Percentiles rank a stretch among this genome's conserved stretches.
Evolutionary conservation across 75 land plant genomes (phyloP).

Genomic region (Selaginella moellendorffii): DNA sequence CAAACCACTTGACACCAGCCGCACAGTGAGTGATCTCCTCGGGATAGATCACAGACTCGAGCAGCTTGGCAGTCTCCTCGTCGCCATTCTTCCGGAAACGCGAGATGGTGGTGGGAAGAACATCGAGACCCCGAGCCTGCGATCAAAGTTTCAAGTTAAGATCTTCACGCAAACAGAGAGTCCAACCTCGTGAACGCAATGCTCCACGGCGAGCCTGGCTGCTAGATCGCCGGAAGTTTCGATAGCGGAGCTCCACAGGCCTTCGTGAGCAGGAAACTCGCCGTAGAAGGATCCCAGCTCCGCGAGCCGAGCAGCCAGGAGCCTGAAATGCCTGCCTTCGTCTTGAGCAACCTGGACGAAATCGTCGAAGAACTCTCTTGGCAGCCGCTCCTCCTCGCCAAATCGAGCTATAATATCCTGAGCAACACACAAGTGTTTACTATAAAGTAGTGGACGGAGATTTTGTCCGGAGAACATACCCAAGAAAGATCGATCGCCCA

Average conservation of each 20-base stretch:
- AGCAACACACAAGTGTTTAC: too few relatives aligned
- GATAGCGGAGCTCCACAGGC: slow-evolving; percentile 83
- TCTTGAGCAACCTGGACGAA: slow-evolving; percentile 78
- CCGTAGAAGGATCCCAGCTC: slow-evolving; percentile 76
- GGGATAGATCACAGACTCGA: slow-evolving; percentile 59
- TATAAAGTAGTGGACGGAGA: too few relatives aligned
- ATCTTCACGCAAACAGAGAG: background rate
- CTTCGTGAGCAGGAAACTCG: slow-evolving; percentile 76
- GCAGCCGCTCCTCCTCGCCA: slow-evolving; percentile 61
- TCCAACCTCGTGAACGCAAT: slow-evolving; percentile 80
- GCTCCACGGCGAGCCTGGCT: slow-evolving; percentile 71
- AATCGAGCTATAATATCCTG: slow-evolving; percentile 89
- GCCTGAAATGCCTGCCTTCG: slow-evolving; percentile 66
- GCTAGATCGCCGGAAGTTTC: slow-evolving; percentile 46
- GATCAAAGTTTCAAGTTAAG: background rate
- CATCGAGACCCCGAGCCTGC: slow-evolving; percentile 86
- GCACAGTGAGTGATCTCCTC: slow-evolving; percentile 91
- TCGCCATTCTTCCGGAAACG: slow-evolving; percentile 77
- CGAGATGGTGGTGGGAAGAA: slow-evolving; percentile 59
- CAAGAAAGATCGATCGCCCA: slow-evolving; percentile 87
- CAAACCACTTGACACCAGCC: slow-evolving; percentile 81
- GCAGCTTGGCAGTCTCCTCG: slow-evolving; percentile 45
- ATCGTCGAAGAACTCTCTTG: slow-evolving; percentile 64
- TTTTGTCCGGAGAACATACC: slow-evolving; percentile 35
- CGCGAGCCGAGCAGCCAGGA: slow-evolving; percentile 43